Evolutionary conservation across 129 eudicot genomes (phyloP).

Genomic region (Flaveria trinervia): DNA sequence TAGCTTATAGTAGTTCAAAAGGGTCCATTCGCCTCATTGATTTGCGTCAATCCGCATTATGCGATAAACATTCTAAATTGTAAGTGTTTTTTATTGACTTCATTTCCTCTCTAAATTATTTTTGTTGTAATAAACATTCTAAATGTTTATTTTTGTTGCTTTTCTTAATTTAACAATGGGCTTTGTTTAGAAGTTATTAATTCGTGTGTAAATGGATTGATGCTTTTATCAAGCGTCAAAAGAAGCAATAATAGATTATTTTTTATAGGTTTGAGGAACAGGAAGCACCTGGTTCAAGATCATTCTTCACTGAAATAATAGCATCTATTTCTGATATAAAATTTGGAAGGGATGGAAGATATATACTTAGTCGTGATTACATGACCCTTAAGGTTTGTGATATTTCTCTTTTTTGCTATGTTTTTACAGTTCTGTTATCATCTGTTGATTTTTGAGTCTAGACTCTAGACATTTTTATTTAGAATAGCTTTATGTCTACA

Average conservation of each 20-base stretch:
- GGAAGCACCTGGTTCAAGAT: conserved; percentile 97
- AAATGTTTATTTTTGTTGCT: not conserved
- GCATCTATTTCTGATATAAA: conserved; percentile 98
- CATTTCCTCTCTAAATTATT: not conserved
- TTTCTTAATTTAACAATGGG: not conserved
- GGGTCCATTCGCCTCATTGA: conserved; percentile 98
- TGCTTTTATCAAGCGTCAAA: conserved; percentile 5
- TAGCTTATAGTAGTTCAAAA: conserved; percentile 97
- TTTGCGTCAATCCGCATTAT: conserved; percentile 94
- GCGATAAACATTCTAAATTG: conserved; percentile 95
- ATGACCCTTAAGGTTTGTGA: conserved; percentile 93
- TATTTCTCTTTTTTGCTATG: conserved; percentile 10
- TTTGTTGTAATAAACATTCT: too few relatives aligned
- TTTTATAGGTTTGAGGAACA: conserved; percentile 91
- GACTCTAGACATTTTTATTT: not conserved
- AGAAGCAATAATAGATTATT: conserved; percentile 14
- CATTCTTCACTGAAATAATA: conserved; percentile 97
- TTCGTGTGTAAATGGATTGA: not conserved
- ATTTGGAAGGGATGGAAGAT: conserved; percentile 91
- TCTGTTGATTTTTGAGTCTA: not conserved
- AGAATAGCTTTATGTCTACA: conserved; percentile 12
- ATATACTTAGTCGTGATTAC: conserved; percentile 94
- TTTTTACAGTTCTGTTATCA: not conserved
- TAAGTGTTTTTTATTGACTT: conserved; percentile 44
- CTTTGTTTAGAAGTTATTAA: conserved; percentile 1